Evolutionary conservation across 73 alveolate species (phyloP).

Genomic region (Stentor roeselii): DNA sequence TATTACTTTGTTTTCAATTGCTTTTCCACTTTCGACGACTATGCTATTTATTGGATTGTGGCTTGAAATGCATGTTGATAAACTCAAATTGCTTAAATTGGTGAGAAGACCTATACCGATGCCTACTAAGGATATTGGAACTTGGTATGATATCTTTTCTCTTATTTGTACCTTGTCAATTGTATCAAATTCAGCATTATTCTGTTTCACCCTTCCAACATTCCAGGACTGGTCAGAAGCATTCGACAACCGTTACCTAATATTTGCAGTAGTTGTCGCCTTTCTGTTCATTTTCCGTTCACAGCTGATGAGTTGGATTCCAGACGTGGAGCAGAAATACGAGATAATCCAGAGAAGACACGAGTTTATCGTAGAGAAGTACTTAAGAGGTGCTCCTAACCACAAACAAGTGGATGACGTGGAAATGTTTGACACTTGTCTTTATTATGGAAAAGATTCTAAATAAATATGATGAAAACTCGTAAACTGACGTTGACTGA

Average conservation of each 20-base stretch:
- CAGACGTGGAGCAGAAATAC: constrained; percentile 11
- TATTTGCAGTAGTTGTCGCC: background rate
- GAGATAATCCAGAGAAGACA: background rate
- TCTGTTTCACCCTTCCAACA: constrained; percentile 19
- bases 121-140: constrained; percentile 51
- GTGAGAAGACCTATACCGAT: constrained; percentile 49
- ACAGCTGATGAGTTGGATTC: background rate
- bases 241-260: background rate
- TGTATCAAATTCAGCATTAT: constrained; percentile 45
- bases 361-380: constrained; percentile 6
- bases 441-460: background rate
- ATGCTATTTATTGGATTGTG: constrained; percentile 33
- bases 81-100: constrained; percentile 32
- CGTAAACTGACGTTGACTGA: too few relatives aligned
- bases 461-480: too few relatives aligned
- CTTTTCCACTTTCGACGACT: constrained; percentile 46
- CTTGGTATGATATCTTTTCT: constrained; percentile 43
- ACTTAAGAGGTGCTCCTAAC: constrained; percentile 3
- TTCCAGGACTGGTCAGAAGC: constrained; percentile 14
- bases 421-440: background rate
- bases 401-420: background rate
- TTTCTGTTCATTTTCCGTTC: background rate
- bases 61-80: constrained; percentile 43
- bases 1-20: constrained; percentile 43
- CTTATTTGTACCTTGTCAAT: constrained; percentile 38